Conservation (phyloP, 306 rosid species). For the Pterocarpus macrocarpus region DNA sequence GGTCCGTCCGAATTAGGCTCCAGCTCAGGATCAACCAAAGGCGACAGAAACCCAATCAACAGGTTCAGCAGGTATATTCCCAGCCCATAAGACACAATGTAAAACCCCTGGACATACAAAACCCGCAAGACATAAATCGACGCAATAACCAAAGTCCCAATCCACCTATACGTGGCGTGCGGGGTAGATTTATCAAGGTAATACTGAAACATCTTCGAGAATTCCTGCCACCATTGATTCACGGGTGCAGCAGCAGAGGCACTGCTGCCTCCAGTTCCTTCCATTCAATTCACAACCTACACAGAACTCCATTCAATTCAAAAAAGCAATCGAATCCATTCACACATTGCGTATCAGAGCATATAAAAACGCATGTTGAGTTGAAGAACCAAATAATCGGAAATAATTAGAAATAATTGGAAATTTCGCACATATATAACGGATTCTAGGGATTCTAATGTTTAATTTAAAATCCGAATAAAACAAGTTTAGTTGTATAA, state of each 20-base stretch:
- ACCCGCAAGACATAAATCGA: slow-evolving; percentile 75
- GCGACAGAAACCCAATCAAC: slow-evolving; percentile 85
- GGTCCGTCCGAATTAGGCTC: slow-evolving; percentile 70
- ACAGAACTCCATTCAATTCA: not conserved
- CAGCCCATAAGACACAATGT: slow-evolving; percentile 82
- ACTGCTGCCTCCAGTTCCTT: slow-evolving; percentile 76
- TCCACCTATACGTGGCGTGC: slow-evolving; percentile 73
- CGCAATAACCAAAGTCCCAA: slow-evolving; percentile 59
- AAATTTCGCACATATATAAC: not conserved
- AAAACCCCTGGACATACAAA: slow-evolving; percentile 77
- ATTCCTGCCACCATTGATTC: slow-evolving; percentile 68
- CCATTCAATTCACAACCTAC: slow-evolving; percentile 77
- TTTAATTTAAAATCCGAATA: not conserved
- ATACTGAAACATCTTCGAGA: slow-evolving; percentile 72
- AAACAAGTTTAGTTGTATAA: no score
- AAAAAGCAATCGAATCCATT: slow-evolving; percentile 32
- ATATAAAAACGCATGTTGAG: not conserved
- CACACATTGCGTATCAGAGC: not conserved
- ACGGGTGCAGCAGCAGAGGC: slow-evolving; percentile 71
- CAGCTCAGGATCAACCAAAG: slow-evolving; percentile 88
- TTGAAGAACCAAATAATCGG: not conserved
- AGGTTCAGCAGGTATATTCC: slow-evolving; percentile 89
- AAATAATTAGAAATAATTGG: not conserved
- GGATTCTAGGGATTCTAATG: not conserved
- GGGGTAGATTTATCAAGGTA: slow-evolving; percentile 86